Base-by-base conservation (phyloP, 345 rosid genomes). In the Combretum micranthum region DNA sequence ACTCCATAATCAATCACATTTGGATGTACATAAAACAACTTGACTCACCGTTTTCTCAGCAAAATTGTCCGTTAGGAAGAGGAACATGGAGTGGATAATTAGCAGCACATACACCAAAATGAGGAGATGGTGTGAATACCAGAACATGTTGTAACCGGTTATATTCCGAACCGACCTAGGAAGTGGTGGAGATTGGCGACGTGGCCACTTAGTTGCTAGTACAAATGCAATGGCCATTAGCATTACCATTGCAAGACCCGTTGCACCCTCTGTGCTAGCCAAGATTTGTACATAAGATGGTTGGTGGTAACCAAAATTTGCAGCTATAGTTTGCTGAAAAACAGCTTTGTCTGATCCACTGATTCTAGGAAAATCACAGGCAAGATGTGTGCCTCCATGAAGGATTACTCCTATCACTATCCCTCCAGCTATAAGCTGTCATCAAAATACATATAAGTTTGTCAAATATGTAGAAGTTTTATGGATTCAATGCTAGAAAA, bases 51-150 rank as follows among this genome's bases (percentile, higher is more conserved):
- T 79, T 59, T 79, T 82, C 43, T 74, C 80, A 6, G 44, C 46
- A 10, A 62, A 13, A 15, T 68, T 63, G 66, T 63, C 55, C 54
- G 82, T 77, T 12, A 82, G 72, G 72, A 76, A 82, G 49, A 82
- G 82, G 78, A 79, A 79, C 77, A 82, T 77, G 57, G 78, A 75
- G 68, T 82, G 87, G 22, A 77, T 78, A 26, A 82, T 66, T 55
- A 79, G 75, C 77, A 82, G 60, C 16, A 64, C 72, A 47, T 82
- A 82, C 23, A 82, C 84, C 18, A 70, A 39, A 60, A 82, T 52
- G 57, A 82, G 74, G 20, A 79, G 61, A 59, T 82, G 87, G 75
- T 82, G 84, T 15, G 82, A 82, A 73, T 79, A 82, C 87, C 87
- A 79, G 46, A 82, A 82, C 5, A 77, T 57, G 39, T 82, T 77